Base-by-base conservation (phyloP, 73 alveolate genomes). In the Blepharisma japonicum region DNA sequence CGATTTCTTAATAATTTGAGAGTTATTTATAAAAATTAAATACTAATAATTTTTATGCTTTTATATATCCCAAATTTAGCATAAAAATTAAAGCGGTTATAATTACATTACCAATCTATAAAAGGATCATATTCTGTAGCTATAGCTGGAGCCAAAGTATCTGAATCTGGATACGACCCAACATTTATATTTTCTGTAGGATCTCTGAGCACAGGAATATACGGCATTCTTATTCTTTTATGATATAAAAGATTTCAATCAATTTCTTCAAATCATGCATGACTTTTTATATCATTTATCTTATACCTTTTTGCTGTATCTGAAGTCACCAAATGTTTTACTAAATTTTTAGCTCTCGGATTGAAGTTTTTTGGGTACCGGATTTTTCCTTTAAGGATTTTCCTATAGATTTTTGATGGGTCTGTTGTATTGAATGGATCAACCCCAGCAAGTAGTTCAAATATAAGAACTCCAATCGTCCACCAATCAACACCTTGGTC, bases 401-500 rank as follows among this genome's bases (percentile, higher is more conserved):
- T 90, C 84, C 90, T 86, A 84, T 90, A 96, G 8, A 93, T 90
- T 39, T 92, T 89, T 92, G 90, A 90, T 14, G 98, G 98, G 82
- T 94, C 97, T 53, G 92, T 97, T 78, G 92, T 97, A 88, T 82
- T 86, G 83, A 96, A 96, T 14, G 99, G 99, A 80, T 83, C 94
- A 55, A 90, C 68, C 38, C 91, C 99, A 18, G 95, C 98, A 38
- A 94, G 67, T 94, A 96, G 89, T 90, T 96, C 98, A 86, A 90
- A 96, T 45, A 92, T 81, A 71, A 96, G 83, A 32, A 95, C 88
- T 48, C 99, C 99, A 39, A 96, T 81, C 55, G 97, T 78, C 98
- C 98, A 96, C 98, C 98, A 96, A 90, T 96, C 99, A 18, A 86
- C 97, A 45, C 96, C 94, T 86, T 86, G 89, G 21, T 97, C 97